Evolutionary conservation across 2,329 filamentous ascomycete species (phyloP), one percentile per base, ranked within the genome.

Genomic region (Hypoxylon sp.): DNA sequence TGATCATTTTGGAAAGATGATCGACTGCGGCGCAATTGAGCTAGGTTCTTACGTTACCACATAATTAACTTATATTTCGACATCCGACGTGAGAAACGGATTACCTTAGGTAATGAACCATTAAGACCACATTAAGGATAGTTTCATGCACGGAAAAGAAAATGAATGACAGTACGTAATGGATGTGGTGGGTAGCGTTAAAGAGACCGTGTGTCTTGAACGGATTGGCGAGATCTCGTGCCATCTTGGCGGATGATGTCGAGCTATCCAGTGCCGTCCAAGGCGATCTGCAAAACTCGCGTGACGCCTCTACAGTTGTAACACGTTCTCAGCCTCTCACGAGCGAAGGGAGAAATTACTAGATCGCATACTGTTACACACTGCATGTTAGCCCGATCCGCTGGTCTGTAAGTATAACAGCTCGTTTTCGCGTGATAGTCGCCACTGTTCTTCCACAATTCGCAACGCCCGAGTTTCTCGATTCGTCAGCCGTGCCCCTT

Each of bases 211-310:
- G 58, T 55, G 58, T 52, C 53, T 26, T 49, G 45, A 46, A 64
- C 36, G 53, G 51, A 60, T 61, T 68, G 59, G 59, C 59, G 63
- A 64, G 46, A 68, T 66, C 60, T 66, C 60, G 62, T 66, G 49
- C 45, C 49, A 64, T 64, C 55, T 48, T 38, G 33, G 20, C 59
- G 48, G 48, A 59, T 14, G 38, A 69, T 66, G 63, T 61, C 49
- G 63, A 66, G 49, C 56, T 28, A 24, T 28, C 24, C 45, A 45
- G 50, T 36, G 56, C 18, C 40, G 33, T 52, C 33, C 16, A 45
- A 61, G 24, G 18, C 38, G 44, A 57, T 56, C 56, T 48, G 33
- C 30, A 30, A 58, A 53, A 49, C 66, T 68, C 63, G 66, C 49
- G 63, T 64, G 60, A 69, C 58, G 26, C 46, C 18, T 52, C 62